Conservation (phyloP, 116 monocot species). For the Trichopus zeylanicus region DNA sequence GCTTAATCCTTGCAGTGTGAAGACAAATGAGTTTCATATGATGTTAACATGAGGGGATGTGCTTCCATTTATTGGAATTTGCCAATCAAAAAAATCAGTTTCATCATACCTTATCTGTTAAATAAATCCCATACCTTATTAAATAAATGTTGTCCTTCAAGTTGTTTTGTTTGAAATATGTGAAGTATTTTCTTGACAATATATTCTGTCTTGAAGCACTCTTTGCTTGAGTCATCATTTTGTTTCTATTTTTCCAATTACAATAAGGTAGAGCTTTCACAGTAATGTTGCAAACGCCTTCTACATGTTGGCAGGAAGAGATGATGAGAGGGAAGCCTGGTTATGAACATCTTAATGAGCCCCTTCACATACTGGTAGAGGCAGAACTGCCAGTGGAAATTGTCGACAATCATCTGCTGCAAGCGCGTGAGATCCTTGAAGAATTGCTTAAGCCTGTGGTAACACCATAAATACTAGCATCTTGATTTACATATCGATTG, state of each 20-base stretch:
- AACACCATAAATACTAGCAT: constrained; percentile 1
- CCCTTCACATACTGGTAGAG: constrained; percentile 76
- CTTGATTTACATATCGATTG: not conserved
- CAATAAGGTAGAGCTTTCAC: not conserved
- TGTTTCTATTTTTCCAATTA: not conserved
- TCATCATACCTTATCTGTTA: too few species aligned
- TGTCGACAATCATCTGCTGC: constrained; percentile 46
- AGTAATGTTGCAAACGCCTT: not conserved
- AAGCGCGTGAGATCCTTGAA: constrained; percentile 64
- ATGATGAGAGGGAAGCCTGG: constrained; percentile 91
- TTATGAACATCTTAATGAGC: constrained; percentile 81
- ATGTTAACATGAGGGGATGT: too few species aligned
- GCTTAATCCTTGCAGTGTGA: too few species aligned
- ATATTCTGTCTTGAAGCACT: too few species aligned
- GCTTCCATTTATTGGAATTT: too few species aligned
- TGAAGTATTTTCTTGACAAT: too few species aligned
- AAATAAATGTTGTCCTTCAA: too few species aligned
- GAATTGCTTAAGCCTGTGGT: constrained; percentile 85
- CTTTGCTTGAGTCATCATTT: too few species aligned
- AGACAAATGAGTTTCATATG: too few species aligned
- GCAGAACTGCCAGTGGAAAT: constrained; percentile 71
- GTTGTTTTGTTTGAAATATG: too few species aligned
- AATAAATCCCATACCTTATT: too few species aligned
- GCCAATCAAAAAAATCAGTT: too few species aligned
- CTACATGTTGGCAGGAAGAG: constrained; percentile 19